Evolutionary conservation across 768 basidiomycete genomes (phyloP).

Genomic region (Suillus subalutaceus): DNA sequence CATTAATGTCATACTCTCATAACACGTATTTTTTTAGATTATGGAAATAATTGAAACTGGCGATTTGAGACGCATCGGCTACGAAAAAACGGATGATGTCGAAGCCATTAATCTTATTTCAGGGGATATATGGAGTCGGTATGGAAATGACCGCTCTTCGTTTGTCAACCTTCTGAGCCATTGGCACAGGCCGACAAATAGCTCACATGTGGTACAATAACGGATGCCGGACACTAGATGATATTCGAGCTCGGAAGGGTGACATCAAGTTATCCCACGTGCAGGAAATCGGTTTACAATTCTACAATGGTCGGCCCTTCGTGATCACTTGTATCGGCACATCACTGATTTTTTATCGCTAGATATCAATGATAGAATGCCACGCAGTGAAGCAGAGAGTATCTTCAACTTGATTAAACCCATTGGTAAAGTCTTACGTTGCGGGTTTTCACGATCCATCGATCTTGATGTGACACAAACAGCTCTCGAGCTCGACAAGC

Average conservation of each 20-base stretch:
- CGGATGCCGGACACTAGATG: slow-evolving; percentile 80
- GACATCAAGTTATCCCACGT: slow-evolving; percentile 60
- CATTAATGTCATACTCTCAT: background rate
- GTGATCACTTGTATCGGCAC: slow-evolving; percentile 1
- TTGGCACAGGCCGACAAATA: slow-evolving; percentile 56
- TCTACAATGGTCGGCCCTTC: slow-evolving; percentile 61
- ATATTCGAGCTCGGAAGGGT: slow-evolving; percentile 60
- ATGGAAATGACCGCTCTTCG: slow-evolving; percentile 25
- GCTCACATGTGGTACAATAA: slow-evolving; percentile 75
- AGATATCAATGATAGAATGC: slow-evolving; percentile 89
- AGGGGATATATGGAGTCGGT: slow-evolving; percentile 89
- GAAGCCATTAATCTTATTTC: slow-evolving; percentile 58
- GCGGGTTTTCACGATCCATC: background rate
- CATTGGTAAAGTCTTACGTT: slow-evolving; percentile 51
- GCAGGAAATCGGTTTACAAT: slow-evolving; percentile 69
- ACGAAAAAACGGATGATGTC: slow-evolving; percentile 69
- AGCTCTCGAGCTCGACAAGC: slow-evolving; percentile 75
- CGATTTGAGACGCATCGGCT: slow-evolving; percentile 63
- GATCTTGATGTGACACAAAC: slow-evolving; percentile 5
- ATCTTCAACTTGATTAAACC: slow-evolving; percentile 76
- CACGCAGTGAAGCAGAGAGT: slow-evolving; percentile 72
- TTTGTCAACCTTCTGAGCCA: slow-evolving; percentile 2
- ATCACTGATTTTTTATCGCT: slow-evolving; percentile 9
- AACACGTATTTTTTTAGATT: slow-evolving; percentile 49
- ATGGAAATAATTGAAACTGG: slow-evolving; percentile 83